A percentile compares a stretch with the other conserved stretches of the same genome.
These are phyloP conservation scores for Ascochyta fabae DNA, from an alignment of 2,329 filamentous ascomycete genomes.

Conservation along the genomic window DNA sequence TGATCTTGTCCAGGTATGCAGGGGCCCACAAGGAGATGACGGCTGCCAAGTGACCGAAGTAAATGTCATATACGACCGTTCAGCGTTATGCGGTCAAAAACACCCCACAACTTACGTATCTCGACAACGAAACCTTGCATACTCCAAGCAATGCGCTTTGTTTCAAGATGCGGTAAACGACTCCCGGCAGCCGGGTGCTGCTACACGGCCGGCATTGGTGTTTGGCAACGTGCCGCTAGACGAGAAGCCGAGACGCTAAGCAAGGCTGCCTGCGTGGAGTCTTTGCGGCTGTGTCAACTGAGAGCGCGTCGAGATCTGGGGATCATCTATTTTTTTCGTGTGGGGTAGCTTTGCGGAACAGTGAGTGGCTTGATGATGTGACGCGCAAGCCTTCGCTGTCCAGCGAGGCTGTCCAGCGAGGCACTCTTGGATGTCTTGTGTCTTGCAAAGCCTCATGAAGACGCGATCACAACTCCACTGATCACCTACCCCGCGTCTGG, in stretches of 20 bases:
- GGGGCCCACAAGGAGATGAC: slow-evolving; percentile 3
- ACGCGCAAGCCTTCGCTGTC: slow-evolving; percentile 14
- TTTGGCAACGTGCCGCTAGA: slow-evolving; percentile 1
- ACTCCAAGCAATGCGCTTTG: slow-evolving; percentile 2
- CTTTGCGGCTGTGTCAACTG: slow-evolving; percentile 5
- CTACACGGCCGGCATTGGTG: not conserved
- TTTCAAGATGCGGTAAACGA: not conserved
- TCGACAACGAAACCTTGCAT: slow-evolving; percentile 9
- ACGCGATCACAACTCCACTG: not conserved
- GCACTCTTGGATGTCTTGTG: not conserved
- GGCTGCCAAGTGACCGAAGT: slow-evolving; percentile 9
- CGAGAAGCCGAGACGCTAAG: slow-evolving; percentile 15
- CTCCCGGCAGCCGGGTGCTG: not conserved
- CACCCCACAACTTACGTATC: not conserved
- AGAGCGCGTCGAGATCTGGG: slow-evolving; percentile 3
- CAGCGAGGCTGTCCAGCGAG: not conserved
- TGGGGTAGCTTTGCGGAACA: not conserved
- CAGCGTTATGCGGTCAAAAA: not conserved
- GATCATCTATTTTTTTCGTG: not conserved
- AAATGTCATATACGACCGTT: not conserved
- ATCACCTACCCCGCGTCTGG: not conserved
- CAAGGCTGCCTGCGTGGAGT: slow-evolving; percentile 3
- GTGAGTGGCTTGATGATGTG: not conserved
- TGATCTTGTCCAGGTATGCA: slow-evolving; percentile 3
- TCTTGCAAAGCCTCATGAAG: slow-evolving; percentile 7